Base-by-base conservation (phyloP, 1,139 yeast genomes). In the Yamadazyma atmosphaerica region DNA sequence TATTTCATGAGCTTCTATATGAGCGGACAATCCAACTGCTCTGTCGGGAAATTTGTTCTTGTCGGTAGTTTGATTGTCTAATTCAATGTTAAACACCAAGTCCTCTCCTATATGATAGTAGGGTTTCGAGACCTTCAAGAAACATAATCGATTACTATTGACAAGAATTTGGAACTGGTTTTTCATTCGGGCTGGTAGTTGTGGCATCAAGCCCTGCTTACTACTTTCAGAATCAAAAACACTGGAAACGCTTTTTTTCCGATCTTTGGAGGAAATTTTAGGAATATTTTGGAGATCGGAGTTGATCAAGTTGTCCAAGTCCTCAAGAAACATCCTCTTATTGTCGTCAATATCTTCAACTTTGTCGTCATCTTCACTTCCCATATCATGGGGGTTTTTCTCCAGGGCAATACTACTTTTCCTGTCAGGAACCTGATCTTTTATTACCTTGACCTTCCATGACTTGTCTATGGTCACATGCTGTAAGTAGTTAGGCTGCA, bases 31-130 rank as follows among this genome's bases (percentile, higher is more conserved):
- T 1, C 77, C 76, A 1, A 61, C 62, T 3, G 68, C 56, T 33
- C 59, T 60, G 3, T 28, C 63, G 54, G 19, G 34, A 4, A 39
- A 38, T 4, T 50, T 41, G 10, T 36, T 39, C 10, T 46, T 51
- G 6, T 38, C 39, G 2, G 60, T 58, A 35, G 47, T 52, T 16
- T 56, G 44, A 34, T 63, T 58, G 25, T 42, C 37, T 4, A 49
- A 34, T 14, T 46, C 47, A 8, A 76, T 50, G 0, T 60, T 53
- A 32, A 74, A 59, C 40, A 65, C 65, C 8, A 77, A 60, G 40
- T 73, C 76, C 27, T 78, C 83, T 1, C 81, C 78, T 9, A 72
- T 47, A 38, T 72, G 74, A 47, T 67, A 78, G 42, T 69, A 69
- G 1, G 76, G 68, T 44, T 73, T 72, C 2, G 71, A 55, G n/a